phyloP scores from a whole-genome alignment of 805 yeast species.

The Saturnispora kantuleensis region DNA sequence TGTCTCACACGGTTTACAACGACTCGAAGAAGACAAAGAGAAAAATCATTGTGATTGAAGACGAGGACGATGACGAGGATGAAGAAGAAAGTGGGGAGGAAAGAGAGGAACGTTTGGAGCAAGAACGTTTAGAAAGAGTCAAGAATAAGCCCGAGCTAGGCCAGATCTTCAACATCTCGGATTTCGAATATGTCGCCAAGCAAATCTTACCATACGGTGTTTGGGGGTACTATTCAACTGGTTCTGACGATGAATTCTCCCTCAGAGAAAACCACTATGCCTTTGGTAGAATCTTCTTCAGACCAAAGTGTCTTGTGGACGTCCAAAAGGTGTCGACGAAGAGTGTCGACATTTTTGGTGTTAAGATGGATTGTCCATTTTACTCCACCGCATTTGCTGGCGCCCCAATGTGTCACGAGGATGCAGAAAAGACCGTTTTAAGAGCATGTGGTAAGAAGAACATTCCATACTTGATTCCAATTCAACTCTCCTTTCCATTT shows the following conservation, averaged over 20 bases:
- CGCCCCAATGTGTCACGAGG: slow-evolving; percentile 79
- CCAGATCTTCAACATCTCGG: slow-evolving; percentile 64
- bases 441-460: slow-evolving; percentile 58
- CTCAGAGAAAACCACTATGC: slow-evolving; percentile 55
- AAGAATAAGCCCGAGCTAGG: slow-evolving; percentile 54
- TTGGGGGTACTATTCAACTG: slow-evolving; percentile 87
- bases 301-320: slow-evolving; percentile 71
- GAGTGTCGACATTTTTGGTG: slow-evolving; percentile 13
- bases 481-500: slow-evolving; percentile 72
- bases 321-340: slow-evolving; percentile 29
- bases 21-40: slow-evolving; percentile 9
- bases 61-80: slow-evolving; percentile 19
- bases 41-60: slow-evolving; percentile 18
- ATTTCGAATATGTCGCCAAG: slow-evolving; percentile 80
- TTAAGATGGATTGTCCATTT: slow-evolving; percentile 47
- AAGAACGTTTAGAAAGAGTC: slow-evolving; percentile 29
- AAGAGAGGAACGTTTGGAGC: slow-evolving; percentile 28
- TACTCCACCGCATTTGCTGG: slow-evolving; percentile 86
- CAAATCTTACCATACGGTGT: slow-evolving; percentile 62
- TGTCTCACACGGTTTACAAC: slow-evolving; percentile 3
- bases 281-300: slow-evolving; percentile 73
- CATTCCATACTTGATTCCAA: slow-evolving; percentile 81
- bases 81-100: slow-evolving; percentile 20
- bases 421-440: slow-evolving; percentile 75
- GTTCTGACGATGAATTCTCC: slow-evolving; percentile 85